Base-by-base conservation (phyloP, 164 flowering plant species). In the Brasenia schreberi region DNA sequence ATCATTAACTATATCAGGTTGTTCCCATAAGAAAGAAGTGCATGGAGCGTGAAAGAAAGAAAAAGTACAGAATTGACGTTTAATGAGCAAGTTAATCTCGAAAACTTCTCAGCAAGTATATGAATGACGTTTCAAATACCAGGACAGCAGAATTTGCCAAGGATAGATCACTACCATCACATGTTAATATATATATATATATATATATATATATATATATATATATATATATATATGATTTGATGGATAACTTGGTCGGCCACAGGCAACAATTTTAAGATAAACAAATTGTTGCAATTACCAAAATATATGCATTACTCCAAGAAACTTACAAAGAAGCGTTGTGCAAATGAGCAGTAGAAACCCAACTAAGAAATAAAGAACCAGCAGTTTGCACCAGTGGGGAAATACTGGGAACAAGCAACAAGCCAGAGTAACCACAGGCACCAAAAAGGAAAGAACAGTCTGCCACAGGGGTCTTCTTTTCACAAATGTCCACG, bases 361-460 rank as follows among this genome's bases (percentile, higher is more conserved):
- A 64, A 89, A 69, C 67, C 98, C 97, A 23, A 94, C 96, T 74
- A 97, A 89, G 62, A 85, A 74, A 80, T 94, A 94, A 63, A 94
- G 89, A 61, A 91, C 83, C 18, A 91, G 65, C 59, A 94, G 77
- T 81, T 94, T 94, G 87, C 81, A 81, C 61, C 72, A 73, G 77
- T 94, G 97, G 39, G 98, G 98, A 79, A 91, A 91, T 58, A 94
- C 91, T 71, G 98, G 97, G 78, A 94, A 91, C 83, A 94, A 84
- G 83, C 98, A 94, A 68, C 89, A 89, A n/a, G 97, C 98, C 5
- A 94, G 83, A 0, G 98, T 94, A 81, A 88, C 78, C 67, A 94
- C 87, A 45, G 97, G 98, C 97, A 97, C 91, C 71, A 76, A 77
- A 73, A 94, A 89, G 66, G 98, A 87, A 68, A 94, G 90, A 74